Evolutionary conservation across 192 early-diverging fungal species (phyloP), one percentile per base, ranked within the genome.

Genomic region (Funneliformis mosseae): DNA sequence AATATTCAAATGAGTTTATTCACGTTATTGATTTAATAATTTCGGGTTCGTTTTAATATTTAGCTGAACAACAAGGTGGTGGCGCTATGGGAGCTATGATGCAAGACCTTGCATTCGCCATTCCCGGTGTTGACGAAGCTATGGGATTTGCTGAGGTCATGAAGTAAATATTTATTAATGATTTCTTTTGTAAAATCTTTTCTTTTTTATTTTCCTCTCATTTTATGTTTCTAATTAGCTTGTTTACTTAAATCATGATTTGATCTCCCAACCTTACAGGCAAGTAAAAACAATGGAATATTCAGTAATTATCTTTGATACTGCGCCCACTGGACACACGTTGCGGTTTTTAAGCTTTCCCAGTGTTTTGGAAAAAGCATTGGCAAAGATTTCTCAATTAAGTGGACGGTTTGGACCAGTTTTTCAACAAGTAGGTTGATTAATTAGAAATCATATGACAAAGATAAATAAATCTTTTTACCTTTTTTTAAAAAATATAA

Each of bases 81-180:
- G 90, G 91, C 48, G 90, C 91, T 42, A 94, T 94, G 91, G 94
- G 93, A 76, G 89, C 92, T 42, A 94, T 96, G 86, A 93, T 99
- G 89, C 95, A 97, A 88, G 98, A 99, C 87, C 91, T 99, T 81
- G 97, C 97, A 10, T 99, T 98, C 86, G 96, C 96, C 42, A 99
- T 99, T 86, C 98, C 98, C 41, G 98, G 98, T 84, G 97, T 99
- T 16, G 98, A 99, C 85, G 98, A 99, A 86, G 98, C 98, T 27
- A 99, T 99, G 97, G 96, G 96, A 62, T 99, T 99, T 88, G 97
- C 97, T n/a, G 98, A 99, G 83, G 98, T 99, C 18, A 99, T 99
- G 98, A 99, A 99, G 92, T 94, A 88, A 45, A 87, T 83, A 33
- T 10, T 5, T 42, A 66, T 62, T 76, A 38, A 18, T 28, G 21